phyloP scores from a whole-genome alignment of 352 stramenopile genomes.

The Phytophthora cryptogea region DNA sequence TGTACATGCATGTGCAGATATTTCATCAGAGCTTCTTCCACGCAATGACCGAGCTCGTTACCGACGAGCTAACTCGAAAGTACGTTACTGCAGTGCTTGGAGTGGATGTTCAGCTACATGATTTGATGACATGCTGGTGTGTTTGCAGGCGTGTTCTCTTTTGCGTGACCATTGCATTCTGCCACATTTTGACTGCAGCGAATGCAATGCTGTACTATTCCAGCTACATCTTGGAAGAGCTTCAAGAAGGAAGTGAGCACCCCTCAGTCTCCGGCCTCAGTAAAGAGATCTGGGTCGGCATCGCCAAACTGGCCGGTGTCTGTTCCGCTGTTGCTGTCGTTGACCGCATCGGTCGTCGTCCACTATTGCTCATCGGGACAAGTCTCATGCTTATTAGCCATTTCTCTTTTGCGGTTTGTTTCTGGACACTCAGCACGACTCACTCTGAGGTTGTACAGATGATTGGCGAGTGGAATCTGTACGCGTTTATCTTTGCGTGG shows the following conservation, averaged over 20 bases:
- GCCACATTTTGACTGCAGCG: constrained; percentile 64
- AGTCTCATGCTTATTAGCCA: constrained; percentile 56
- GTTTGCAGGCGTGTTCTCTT: constrained; percentile 51
- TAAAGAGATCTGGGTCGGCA: constrained; percentile 66
- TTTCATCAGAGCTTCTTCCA: constrained; percentile 44
- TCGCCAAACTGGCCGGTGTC: constrained; percentile 69
- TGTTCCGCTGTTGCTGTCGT: constrained; percentile 58
- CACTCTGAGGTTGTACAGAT: constrained; percentile 32
- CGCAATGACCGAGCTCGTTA: constrained; percentile 40
- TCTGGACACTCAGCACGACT: constrained; percentile 42
- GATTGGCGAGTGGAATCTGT: constrained; percentile 65
- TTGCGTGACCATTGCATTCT: constrained; percentile 61
- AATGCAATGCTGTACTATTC: constrained; percentile 87
- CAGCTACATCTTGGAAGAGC: constrained; percentile 65
- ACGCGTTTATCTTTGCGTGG: constrained; percentile 75
- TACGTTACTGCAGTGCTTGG: constrained; percentile 10
- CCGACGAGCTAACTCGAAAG: constrained; percentile 43
- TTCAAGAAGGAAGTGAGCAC: constrained; percentile 28
- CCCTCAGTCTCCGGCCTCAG: constrained; percentile 33
- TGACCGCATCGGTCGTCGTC: constrained; percentile 61
- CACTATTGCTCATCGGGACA: constrained; percentile 63
- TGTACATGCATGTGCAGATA: constrained; percentile 20
- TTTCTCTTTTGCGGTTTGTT: constrained; percentile 55
- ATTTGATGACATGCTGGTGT: constrained; percentile 1
- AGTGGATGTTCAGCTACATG: neutral